Evolutionary conservation across 306 rosid genomes (phyloP).

Genomic region (Fragaria ananassa): DNA sequence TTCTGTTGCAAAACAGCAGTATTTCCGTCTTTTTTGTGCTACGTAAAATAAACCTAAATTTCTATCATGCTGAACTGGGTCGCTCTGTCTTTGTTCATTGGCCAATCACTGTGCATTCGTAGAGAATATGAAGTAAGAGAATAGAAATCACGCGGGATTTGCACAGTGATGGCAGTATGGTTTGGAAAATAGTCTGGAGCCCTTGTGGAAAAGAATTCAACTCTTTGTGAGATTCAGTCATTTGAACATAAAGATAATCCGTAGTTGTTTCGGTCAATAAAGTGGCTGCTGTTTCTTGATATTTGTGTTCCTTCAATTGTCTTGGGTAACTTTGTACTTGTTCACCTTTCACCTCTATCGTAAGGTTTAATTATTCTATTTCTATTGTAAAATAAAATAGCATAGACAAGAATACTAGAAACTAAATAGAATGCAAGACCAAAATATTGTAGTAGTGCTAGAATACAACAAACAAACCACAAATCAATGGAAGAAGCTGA

Average conservation of each 20-base stretch:
- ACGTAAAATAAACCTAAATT: neutral
- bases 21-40: neutral
- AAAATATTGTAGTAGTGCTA: neutral
- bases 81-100: neutral
- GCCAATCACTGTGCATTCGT: neutral
- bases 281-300: neutral
- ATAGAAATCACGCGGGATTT: neutral
- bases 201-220: neutral
- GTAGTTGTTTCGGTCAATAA: neutral
- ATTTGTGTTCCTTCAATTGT: neutral
- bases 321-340: neutral
- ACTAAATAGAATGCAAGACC: neutral
- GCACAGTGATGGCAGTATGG: neutral
- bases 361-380: neutral
- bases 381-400: neutral
- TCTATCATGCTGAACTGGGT: neutral
- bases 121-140: neutral
- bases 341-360: neutral
- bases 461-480: neutral
- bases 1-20: neutral
- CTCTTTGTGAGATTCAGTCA: neutral
- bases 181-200: neutral
- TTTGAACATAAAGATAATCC: neutral
- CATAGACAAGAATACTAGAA: neutral
- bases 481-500: neutral